phyloP scores from a whole-genome alignment of 306 rosid species.

The Crotalaria pallida region DNA sequence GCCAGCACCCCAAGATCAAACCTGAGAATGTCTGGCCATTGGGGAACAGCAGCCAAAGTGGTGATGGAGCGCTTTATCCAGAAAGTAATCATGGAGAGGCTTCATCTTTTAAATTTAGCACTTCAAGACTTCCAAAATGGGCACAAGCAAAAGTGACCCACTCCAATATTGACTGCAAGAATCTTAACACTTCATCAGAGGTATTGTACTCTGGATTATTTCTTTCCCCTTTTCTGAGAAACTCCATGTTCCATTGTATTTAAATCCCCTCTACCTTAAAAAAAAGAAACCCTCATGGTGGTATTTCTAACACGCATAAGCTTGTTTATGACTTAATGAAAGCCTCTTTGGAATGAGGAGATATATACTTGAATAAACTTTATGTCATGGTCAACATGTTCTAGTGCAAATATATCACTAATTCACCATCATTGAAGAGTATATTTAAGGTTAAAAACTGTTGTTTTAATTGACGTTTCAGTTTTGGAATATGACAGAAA shows the following conservation, averaged over 20 bases:
- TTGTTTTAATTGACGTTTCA: not conserved
- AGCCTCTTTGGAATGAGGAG: not conserved
- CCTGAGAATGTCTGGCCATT: constrained; percentile 13
- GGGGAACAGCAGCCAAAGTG: constrained; percentile 23
- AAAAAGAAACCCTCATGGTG: not conserved
- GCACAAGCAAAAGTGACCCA: constrained; percentile 51
- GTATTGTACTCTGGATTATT: constrained; percentile 26
- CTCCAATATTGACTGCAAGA: constrained; percentile 24
- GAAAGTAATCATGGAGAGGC: constrained; percentile 30
- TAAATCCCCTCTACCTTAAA: too few relatives aligned
- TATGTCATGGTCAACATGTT: not conserved
- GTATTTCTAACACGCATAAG: not conserved
- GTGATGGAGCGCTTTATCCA: constrained; percentile 19
- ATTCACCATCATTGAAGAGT: not conserved
- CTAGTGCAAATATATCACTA: not conserved
- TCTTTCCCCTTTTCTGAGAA: constrained; percentile 20
- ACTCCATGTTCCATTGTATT: not conserved
- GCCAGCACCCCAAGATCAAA: constrained; percentile 23
- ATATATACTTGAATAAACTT: not conserved
- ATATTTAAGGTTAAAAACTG: not conserved
- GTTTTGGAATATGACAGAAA: constrained; percentile 3
- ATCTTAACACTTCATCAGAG: constrained; percentile 39
- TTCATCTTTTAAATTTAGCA: constrained; percentile 58
- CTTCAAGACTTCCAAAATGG: constrained; percentile 79
- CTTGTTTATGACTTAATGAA: constrained; percentile 10